Conservation (phyloP, 1,139 yeast genomes). For the Lodderomyces jiufengensis region DNA sequence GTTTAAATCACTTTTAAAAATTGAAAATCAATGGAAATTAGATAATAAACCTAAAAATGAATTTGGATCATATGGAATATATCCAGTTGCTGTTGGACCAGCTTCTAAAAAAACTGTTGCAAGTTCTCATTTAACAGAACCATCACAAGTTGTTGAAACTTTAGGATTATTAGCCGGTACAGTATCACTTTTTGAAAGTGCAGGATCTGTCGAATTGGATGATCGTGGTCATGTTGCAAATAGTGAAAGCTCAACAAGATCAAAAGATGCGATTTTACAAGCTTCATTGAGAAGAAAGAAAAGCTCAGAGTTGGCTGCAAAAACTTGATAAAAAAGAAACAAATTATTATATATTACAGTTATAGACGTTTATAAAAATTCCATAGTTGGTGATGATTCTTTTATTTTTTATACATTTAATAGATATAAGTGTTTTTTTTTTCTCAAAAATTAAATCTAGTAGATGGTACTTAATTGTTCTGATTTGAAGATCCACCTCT, state of each 20-base stretch:
- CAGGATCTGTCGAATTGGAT: conserved; percentile 70
- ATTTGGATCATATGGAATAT: conserved; percentile 60
- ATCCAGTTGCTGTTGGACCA: conserved; percentile 93
- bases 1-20: conserved; percentile 70
- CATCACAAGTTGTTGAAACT: conserved; percentile 80
- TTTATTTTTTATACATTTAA: no score
- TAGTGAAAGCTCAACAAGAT: conserved; percentile 42
- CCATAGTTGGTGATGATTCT: no score
- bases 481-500: no score
- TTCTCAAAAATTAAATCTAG: no score
- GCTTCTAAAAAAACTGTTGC: conserved; percentile 89
- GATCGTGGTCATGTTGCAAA: conserved; percentile 65
- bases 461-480: no score
- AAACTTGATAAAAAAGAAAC: conserved; percentile 7
- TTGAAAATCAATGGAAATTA: conserved; percentile 49
- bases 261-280: conserved; percentile 33
- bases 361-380: no score
- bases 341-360: no score
- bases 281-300: conserved; percentile 20
- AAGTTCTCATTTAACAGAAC: conserved; percentile 82
- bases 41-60: conserved; percentile 37
- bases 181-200: conserved; percentile 70
- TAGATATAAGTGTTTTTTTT: no score
- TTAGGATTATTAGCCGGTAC: conserved; percentile 75
- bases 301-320: conserved; percentile 16